Percentiles rank a stretch among this genome's conserved stretches.
Evolutionary conservation across 2,329 filamentous ascomycete species (phyloP).

Genomic region (Neofusicoccum umdonicola): DNA sequence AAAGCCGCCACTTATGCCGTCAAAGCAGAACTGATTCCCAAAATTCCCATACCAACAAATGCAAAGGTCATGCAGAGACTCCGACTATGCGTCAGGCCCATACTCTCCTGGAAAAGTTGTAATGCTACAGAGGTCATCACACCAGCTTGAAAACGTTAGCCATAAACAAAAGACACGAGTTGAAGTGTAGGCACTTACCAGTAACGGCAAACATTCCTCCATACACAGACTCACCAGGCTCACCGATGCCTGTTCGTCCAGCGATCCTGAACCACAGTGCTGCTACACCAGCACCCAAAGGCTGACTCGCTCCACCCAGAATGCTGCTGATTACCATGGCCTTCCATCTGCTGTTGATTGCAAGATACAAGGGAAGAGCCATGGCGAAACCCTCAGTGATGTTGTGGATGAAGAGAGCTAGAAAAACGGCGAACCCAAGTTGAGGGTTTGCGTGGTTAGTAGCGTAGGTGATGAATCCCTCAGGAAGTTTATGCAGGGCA

Average conservation of each 20-base stretch:
- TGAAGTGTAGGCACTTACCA: constrained; percentile 10
- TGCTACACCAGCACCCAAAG: constrained; percentile 78
- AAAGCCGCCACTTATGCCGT: constrained; percentile 52
- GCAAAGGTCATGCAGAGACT: constrained; percentile 76
- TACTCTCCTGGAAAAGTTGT: constrained; percentile 81
- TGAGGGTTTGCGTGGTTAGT: constrained; percentile 93
- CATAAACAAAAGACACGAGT: neutral
- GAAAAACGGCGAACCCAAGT: constrained; percentile 87
- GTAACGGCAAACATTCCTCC: constrained; percentile 84
- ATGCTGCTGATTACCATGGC: constrained; percentile 83
- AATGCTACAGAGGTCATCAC: constrained; percentile 95
- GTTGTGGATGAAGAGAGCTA: constrained; percentile 96
- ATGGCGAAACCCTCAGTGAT: constrained; percentile 96
- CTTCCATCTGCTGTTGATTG: constrained; percentile 72
- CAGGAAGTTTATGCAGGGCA: constrained; percentile 92
- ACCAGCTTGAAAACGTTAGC: constrained; percentile 53
- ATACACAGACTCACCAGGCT: constrained; percentile 60
- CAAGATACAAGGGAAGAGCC: constrained; percentile 88
- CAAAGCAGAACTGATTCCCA: constrained; percentile 81
- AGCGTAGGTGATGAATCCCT: constrained; percentile 84
- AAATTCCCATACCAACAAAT: constrained; percentile 80
- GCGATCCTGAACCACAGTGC: constrained; percentile 82
- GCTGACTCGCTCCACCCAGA: constrained; percentile 83
- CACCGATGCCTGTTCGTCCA: constrained; percentile 43
- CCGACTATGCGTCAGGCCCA: constrained; percentile 77